Base-by-base conservation (phyloP, 1,139 yeast genomes). In the Meyerozyma elateridarum region DNA sequence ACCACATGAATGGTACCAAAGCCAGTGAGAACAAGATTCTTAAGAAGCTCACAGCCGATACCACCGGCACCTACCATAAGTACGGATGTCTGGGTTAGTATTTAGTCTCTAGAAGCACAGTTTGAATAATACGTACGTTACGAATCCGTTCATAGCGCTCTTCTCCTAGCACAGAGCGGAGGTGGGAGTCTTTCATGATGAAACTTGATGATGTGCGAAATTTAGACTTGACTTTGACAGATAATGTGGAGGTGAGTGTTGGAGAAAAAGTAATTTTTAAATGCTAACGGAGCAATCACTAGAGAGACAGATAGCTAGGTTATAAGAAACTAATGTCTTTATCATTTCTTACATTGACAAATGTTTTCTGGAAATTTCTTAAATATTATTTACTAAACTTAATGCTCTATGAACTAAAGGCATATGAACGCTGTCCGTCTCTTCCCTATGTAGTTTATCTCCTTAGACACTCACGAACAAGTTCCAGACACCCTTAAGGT, bases 41-140 rank as follows among this genome's bases (percentile, higher is more conserved):
- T 93, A 38, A 93, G 65, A 25, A 93, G 64, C 56, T 93, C 99
- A 56, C 97, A 93, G 4, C 99, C 99, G 42, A 93, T 89, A n/a
- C 99, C 99, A 18, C 99, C 99, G 1, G 98, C 96, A 4, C 99
- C 98, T 1, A 93, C 96, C 64, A 93, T 67, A 29, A 93, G 64
- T 14, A 91, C 88, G 39, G 71, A 79, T n/a, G 83, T 50, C 13
- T 51, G 22, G 16, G n/a, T n/a, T n/a, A 31, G 34, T 33, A 37
- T 35, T 32, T 30, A 20, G 15, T 17, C 11, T 17, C 19, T 14
- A 24, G 18, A 15, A 21, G n/a, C n/a, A n/a, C n/a, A n/a, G n/a
- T n/a, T n/a, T 22, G 7, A 20, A 6, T 11, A 8, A 7, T 14
- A 28, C 22, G 18, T 25, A 32, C 36, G 15, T 40, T 35, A 19